A percentile compares a stretch with the other conserved stretches of the same genome.
phyloP scores from a whole-genome alignment of 257 asterid species.

The Striga asiatica region DNA sequence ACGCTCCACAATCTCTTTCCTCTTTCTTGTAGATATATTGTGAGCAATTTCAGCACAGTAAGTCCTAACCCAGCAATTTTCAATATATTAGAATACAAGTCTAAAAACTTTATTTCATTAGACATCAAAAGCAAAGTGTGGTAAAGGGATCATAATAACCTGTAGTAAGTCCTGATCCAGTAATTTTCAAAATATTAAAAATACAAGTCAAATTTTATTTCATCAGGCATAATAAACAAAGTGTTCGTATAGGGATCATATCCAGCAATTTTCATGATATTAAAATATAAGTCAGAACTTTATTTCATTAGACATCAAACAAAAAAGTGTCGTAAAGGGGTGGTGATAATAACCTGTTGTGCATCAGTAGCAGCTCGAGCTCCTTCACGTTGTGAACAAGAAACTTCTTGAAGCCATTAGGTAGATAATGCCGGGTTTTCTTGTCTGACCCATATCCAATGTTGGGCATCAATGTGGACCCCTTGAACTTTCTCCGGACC shows the following conservation, averaged over 20 bases:
- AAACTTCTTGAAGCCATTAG: constrained; percentile 61
- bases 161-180: constrained; percentile 13
- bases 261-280: too few species aligned
- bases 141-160: too few species aligned
- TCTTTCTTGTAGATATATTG: constrained; percentile 45
- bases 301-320: too few species aligned
- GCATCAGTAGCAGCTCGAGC: constrained; percentile 67
- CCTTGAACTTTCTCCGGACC: constrained; percentile 68
- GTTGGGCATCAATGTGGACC: constrained; percentile 59
- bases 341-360: constrained; percentile 36
- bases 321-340: neutral
- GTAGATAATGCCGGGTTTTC: constrained; percentile 57
- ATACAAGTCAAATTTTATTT: too few species aligned
- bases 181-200: too few species aligned
- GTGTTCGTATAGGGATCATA: too few species aligned
- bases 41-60: constrained; percentile 69
- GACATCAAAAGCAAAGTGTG: too few species aligned
- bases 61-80: constrained; percentile 21
- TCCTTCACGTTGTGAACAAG: constrained; percentile 51
- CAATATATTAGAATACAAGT: too few species aligned
- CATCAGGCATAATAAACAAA: too few species aligned
- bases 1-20: constrained; percentile 56
- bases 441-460: constrained; percentile 67
- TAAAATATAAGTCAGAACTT: too few species aligned
- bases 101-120: too few species aligned